A percentile compares a stretch with the other conserved stretches of the same genome.
Evolutionary conservation across 2,329 filamentous ascomycete species (phyloP).

Genomic region (Ophiosphaerella korrae): DNA sequence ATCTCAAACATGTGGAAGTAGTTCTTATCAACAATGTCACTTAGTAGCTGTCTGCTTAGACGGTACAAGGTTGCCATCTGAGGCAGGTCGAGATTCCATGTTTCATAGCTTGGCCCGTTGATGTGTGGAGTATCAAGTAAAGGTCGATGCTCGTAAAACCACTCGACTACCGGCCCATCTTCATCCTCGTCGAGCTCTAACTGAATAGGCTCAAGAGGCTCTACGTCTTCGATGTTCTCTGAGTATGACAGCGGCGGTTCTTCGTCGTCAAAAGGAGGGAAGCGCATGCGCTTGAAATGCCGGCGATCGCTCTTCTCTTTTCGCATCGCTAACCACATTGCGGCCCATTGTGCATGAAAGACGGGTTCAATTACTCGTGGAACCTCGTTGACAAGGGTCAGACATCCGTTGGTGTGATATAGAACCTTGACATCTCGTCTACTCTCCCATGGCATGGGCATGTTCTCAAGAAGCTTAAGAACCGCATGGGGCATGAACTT

Average conservation of each 20-base stretch:
- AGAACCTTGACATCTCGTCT: conserved; percentile 95
- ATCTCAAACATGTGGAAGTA: conserved; percentile 98
- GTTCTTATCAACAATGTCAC: conserved; percentile 92
- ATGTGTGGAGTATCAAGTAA: conserved; percentile 90
- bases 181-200: conserved; percentile 97
- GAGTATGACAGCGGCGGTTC: conserved; percentile 97
- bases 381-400: conserved; percentile 95
- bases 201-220: conserved; percentile 95
- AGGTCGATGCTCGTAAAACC: conserved; percentile 96
- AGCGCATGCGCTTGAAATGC: conserved; percentile 98
- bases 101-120: conserved; percentile 95
- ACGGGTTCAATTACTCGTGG: conserved; percentile 97
- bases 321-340: conserved; percentile 99
- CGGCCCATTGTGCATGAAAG: conserved; percentile 98
- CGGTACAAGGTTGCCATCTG: conserved; percentile 97
- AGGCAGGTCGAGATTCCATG: conserved; percentile 88
- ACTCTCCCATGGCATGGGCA: conserved; percentile 99
- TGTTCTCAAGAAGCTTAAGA: conserved; percentile 95
- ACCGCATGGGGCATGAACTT: conserved; percentile 99
- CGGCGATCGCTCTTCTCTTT: conserved; percentile 95
- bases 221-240: conserved; percentile 98
- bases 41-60: conserved; percentile 86
- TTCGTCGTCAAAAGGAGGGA: conserved; percentile 97
- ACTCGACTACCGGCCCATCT: conserved; percentile 88
- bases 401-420: conserved; percentile 96